phyloP scores from a whole-genome alignment of 2,329 filamentous ascomycete genomes.

The Knoxdaviesia capensis region DNA sequence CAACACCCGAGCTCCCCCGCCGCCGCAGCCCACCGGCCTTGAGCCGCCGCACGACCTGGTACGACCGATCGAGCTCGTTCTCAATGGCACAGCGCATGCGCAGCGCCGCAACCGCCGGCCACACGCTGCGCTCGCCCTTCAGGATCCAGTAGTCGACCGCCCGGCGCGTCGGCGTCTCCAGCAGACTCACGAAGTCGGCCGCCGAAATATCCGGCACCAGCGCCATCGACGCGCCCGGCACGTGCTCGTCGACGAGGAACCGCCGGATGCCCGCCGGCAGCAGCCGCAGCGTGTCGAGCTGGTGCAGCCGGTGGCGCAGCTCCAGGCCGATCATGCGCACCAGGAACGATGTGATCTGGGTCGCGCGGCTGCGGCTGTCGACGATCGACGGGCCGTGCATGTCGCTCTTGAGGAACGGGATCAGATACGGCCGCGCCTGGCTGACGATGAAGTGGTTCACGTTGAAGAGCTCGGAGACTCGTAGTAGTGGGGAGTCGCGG shows the following conservation, averaged over 20 bases:
- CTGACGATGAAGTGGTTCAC: slow-evolving; percentile 92
- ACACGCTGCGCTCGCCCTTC: slow-evolving; percentile 70
- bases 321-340: slow-evolving; percentile 55
- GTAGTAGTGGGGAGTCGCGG: slow-evolving; percentile 42
- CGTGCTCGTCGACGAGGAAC: slow-evolving; percentile 64
- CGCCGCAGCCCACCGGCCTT: slow-evolving; percentile 30
- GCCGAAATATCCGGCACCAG: slow-evolving; percentile 62
- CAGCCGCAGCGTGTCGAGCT: slow-evolving; percentile 58
- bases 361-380: slow-evolving; percentile 36
- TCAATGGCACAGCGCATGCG: slow-evolving; percentile 71
- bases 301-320: slow-evolving; percentile 58
- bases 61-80: slow-evolving; percentile 69
- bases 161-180: slow-evolving; percentile 64
- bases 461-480: slow-evolving; percentile 70
- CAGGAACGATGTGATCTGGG: slow-evolving; percentile 34
- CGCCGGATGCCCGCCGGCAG: slow-evolving; percentile 50
- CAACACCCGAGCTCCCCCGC: slow-evolving; percentile 17
- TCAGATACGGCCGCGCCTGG: slow-evolving; percentile 75
- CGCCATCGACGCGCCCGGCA: slow-evolving; percentile 60
- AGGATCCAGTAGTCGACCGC: slow-evolving; percentile 71
- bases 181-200: slow-evolving; percentile 52
- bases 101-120: slow-evolving; percentile 71
- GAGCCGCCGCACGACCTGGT: slow-evolving; percentile 48
- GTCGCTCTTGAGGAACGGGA: slow-evolving; percentile 66
- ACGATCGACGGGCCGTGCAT: slow-evolving; percentile 53